Evolutionary conservation across 2,329 filamentous ascomycete genomes (phyloP).

Genomic region (Coleophoma eucalyptorum): DNA sequence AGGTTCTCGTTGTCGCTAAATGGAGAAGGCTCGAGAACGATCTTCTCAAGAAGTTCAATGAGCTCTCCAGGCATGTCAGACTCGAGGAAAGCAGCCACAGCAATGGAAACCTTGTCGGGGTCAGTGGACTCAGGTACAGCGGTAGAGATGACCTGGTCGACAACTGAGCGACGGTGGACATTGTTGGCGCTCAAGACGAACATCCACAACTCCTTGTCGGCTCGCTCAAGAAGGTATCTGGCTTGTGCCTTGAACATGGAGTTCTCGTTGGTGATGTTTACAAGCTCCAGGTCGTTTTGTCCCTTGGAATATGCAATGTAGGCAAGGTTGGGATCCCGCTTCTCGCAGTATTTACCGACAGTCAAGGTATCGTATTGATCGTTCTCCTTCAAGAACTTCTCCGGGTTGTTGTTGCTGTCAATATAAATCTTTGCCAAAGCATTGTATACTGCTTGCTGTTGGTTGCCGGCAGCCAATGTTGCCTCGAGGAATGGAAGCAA

Average conservation of each 20-base stretch:
- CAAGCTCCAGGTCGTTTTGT: constrained; percentile 93
- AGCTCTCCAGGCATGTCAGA: constrained; percentile 90
- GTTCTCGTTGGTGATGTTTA: constrained; percentile 98
- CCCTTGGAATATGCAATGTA: constrained; percentile 96
- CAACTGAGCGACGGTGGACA: constrained; percentile 84
- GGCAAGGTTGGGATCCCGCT: constrained; percentile 88
- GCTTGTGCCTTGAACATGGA: constrained; percentile 99
- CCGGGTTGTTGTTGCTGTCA: constrained; percentile 95
- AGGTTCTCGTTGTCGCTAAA: constrained; percentile 97
- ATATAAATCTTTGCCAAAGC: constrained; percentile 99
- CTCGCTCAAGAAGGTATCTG: constrained; percentile 87
- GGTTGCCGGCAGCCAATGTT: constrained; percentile 83
- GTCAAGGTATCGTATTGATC: constrained; percentile 89
- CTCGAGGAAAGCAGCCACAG: constrained; percentile 88
- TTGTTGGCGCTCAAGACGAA: constrained; percentile 97
- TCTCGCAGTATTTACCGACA: constrained; percentile 98
- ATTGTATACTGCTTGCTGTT: constrained; percentile 96
- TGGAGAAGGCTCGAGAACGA: constrained; percentile 96
- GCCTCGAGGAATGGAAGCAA: constrained; percentile 94
- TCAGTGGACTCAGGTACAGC: constrained; percentile 91
- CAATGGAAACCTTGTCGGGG: constrained; percentile 90
- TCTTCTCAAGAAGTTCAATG: constrained; percentile 98
- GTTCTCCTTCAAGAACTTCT: constrained; percentile 96
- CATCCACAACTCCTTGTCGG: constrained; percentile 85
- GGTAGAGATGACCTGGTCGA: constrained; percentile 94